A percentile compares a stretch with the other conserved stretches of the same genome.
phyloP scores from a whole-genome alignment of 1,139 yeast genomes.

The Pichia sp. region DNA sequence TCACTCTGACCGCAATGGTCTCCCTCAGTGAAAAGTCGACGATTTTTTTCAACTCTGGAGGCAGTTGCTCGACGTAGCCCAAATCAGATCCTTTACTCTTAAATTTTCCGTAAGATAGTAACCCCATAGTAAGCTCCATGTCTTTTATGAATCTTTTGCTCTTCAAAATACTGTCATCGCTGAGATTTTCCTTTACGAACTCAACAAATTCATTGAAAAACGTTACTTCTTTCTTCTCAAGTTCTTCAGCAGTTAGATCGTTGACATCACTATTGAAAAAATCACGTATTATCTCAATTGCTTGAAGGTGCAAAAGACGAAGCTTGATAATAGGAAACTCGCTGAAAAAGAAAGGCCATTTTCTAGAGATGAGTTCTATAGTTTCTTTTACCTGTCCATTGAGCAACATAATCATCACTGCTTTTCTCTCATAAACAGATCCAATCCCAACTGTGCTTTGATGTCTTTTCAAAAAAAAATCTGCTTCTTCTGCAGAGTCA shows the following conservation, averaged over 20 bases:
- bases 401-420: slow-evolving; percentile 46
- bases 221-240: slow-evolving; percentile 17
- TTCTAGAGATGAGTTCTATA: slow-evolving; percentile 42
- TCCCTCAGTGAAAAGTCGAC: slow-evolving; percentile 53
- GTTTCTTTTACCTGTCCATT: slow-evolving; percentile 49
- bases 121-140: slow-evolving; percentile 67
- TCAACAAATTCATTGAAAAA: slow-evolving; percentile 55
- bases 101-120: slow-evolving; percentile 45
- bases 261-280: slow-evolving; percentile 5
- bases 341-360: slow-evolving; percentile 54
- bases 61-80: slow-evolving; percentile 35
- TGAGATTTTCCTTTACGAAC: slow-evolving; percentile 59
- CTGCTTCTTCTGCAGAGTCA: neutral
- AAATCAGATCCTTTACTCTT: neutral
- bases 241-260: neutral
- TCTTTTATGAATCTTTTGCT: slow-evolving; percentile 53
- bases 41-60: slow-evolving; percentile 47
- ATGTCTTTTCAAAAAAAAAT: neutral
- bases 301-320: slow-evolving; percentile 53
- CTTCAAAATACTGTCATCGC: slow-evolving; percentile 50
- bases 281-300: slow-evolving; percentile 58
- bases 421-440: slow-evolving; percentile 46
- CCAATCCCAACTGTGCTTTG: slow-evolving; percentile 37
- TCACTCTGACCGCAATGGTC: slow-evolving; percentile 58
- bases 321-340: slow-evolving; percentile 57